Evolutionary conservation across 1,139 yeast species (phyloP), one percentile per base, ranked within the genome.

Genomic region (Taphrina communis): DNA sequence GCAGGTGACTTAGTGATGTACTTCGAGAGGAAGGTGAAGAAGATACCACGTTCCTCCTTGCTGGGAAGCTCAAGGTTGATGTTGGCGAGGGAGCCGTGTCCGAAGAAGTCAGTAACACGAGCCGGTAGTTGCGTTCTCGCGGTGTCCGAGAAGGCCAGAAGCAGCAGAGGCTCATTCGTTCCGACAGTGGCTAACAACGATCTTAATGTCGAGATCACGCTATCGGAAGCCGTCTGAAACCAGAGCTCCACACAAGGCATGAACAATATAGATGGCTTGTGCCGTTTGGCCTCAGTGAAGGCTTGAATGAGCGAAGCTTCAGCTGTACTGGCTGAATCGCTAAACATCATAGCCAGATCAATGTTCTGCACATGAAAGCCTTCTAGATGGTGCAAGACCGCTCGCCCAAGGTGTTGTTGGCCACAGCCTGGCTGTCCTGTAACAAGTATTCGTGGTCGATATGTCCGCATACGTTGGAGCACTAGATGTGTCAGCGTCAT

Each of bases 351-450:
- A 0, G 93, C 91, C 71, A 94, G 81, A 77, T 94, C 99, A 60
- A 95, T 81, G 0, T 89, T 85, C 76, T 94, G 98, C 9, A 92
- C 88, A 75, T 92, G 96, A 74, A 88, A 92, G 0, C 97, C 97
- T 79, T 94, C 99, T 71, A 95, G 80, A 74, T 86, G 84, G 74
- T 92, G 90, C 70, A 94, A 80, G 17, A 92, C 82, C 0, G 98
- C 97, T 0, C 94, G 83, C 9, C 94, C 89, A 17, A 95, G 77
- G 77, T 94, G 93, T 73, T 87, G 90, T 74, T 93, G 97, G 0
- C 99, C 99, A 78, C 85, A 85, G 0, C 98, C 97, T n/a, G 82
- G 80, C 1, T 81, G 80, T 1, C 99, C 98, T 66, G 86, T 80
- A 1, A 94, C 82, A 51, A 92, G 80, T 44, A 94, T 78, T 72